phyloP scores from a whole-genome alignment of 192 early-diverging fungal genomes.

The Umbelopsis isabellina region DNA sequence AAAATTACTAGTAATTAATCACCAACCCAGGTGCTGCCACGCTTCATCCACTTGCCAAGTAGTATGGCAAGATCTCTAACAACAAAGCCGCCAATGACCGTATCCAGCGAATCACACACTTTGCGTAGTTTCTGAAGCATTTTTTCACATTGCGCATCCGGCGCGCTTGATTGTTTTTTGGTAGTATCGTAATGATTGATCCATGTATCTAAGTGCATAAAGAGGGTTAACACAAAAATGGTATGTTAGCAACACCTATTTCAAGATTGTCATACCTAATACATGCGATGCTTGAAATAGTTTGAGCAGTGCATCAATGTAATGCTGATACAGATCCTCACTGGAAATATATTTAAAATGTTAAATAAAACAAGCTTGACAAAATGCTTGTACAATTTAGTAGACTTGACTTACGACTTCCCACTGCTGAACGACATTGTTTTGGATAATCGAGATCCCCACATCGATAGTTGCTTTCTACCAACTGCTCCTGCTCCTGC shows the following conservation, averaged over 20 bases:
- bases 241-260: background rate
- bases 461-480: background rate
- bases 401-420: background rate
- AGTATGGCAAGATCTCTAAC: slow-evolving; percentile 39
- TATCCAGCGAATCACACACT: slow-evolving; percentile 28
- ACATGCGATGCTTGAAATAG: slow-evolving; percentile 37
- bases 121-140: slow-evolving; percentile 28
- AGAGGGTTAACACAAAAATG: background rate
- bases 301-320: slow-evolving; percentile 35
- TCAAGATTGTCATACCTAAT: slow-evolving; percentile 25
- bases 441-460: slow-evolving; percentile 10
- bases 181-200: slow-evolving; percentile 26
- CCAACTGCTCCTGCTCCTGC: background rate
- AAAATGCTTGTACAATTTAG: background rate
- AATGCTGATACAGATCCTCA: slow-evolving; percentile 41
- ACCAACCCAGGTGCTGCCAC: slow-evolving; percentile 42
- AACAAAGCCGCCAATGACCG: slow-evolving; percentile 38
- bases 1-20: slow-evolving; percentile 24
- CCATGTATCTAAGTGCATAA: slow-evolving; percentile 32
- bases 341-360: background rate
- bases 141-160: slow-evolving; percentile 24
- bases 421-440: background rate
- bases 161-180: slow-evolving; percentile 1
- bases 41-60: slow-evolving; percentile 44
- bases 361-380: background rate